Conservation (phyloP, 495 filamentous ascomycete genomes). For the Annulohypoxylon stygium region DNA sequence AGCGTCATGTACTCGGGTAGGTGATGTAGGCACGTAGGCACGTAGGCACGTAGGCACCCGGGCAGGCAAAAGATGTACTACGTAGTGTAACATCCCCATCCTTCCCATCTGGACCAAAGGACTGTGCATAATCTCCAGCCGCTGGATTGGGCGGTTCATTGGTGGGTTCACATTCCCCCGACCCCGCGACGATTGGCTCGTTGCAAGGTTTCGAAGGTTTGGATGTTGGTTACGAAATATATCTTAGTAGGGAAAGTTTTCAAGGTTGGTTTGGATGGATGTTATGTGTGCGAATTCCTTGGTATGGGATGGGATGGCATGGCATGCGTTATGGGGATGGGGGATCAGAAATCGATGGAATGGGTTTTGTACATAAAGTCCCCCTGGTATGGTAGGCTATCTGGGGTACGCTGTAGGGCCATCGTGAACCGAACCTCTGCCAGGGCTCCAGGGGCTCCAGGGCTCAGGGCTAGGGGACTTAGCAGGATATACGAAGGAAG, state of each 20-base stretch:
- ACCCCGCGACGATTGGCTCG: background rate
- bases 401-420: background rate
- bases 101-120: constrained; percentile 12
- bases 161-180: constrained; percentile 4
- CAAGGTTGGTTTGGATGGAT: background rate
- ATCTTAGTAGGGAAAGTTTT: too few relatives aligned
- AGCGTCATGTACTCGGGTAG: background rate
- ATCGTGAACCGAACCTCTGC: background rate
- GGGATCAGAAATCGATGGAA: background rate
- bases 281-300: background rate
- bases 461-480: background rate
- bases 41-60: too few relatives aligned
- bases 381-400: constrained; percentile 1
- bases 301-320: background rate
- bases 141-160: background rate
- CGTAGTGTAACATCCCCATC: constrained; percentile 11
- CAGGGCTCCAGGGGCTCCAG: background rate
- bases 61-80: background rate
- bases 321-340: background rate
- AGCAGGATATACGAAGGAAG: constrained; percentile 4
- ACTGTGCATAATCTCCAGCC: constrained; percentile 33
- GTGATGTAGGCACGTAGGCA: background rate
- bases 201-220: background rate
- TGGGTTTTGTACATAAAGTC: background rate
- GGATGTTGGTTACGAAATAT: constrained; percentile 33